Base-by-base conservation (phyloP, 495 filamentous ascomycete species). In the Corynascus novoguineensis region DNA sequence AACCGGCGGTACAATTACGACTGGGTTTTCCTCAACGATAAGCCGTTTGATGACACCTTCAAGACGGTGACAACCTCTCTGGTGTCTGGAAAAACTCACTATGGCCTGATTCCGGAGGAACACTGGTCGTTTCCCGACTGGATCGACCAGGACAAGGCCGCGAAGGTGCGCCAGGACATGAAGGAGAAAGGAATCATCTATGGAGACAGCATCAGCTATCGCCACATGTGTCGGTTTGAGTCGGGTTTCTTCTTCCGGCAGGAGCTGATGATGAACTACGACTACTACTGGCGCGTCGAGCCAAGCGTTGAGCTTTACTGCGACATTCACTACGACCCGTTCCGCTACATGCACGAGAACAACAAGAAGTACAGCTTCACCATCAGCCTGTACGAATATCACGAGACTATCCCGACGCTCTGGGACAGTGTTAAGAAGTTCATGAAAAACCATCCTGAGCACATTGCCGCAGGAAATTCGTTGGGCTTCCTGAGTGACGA, bases 21-120 rank as follows among this genome's bases (percentile, higher is more conserved):
- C 67, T 98, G 93, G 93, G 95, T 98, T 27, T 98, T 98, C 76
- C 72, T 98, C 60, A 98, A 98, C 71, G 93, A 98, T 68, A 81
- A 90, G 67, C 87, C 89, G 1, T 98, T 98, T 64, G 88, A 96
- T 63, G 86, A 88, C 1, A 81, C 83, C 11, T 98, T 98, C 76
- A 97, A 89, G 73, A 91, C 88, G 65, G 81, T 98, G 54, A 98
- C 93, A 15, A 84, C 83, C 11, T 82, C 89, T 5, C 78, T 98
- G 32, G 86, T 90, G n/a, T 96, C 91, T 15, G 93, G 93, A 25
- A 92, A 80, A 55, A 89, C 93, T 17, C 81, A 88, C 69, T 98
- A 96, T 71, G 95, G 91, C 61, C 73, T 84, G 63, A 93, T 95
- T 48, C 81, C 88, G 15, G 72, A 83, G 60, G 88, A 93, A 66